Conservation (phyloP, 345 rosid genomes). For the Psidium friedrichsthalianum region DNA sequence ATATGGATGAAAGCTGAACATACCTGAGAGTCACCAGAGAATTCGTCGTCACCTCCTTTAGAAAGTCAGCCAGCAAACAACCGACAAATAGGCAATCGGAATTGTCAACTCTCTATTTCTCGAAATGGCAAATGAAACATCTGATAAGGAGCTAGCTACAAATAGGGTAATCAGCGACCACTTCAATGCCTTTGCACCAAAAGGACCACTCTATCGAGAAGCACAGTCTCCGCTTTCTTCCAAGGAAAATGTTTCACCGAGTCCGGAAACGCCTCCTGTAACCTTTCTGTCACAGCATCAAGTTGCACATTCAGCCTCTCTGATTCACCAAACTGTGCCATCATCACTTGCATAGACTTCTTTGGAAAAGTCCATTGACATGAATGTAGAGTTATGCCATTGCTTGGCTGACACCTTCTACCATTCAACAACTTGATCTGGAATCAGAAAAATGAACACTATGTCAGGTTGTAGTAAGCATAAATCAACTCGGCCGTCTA, state of each 20-base stretch:
- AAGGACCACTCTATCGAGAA: constrained; percentile 9
- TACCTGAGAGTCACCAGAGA: constrained; percentile 18
- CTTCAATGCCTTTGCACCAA: constrained; percentile 23
- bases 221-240: constrained; percentile 20
- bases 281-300: constrained; percentile 8
- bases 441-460: background rate
- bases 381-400: background rate
- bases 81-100: constrained; percentile 37
- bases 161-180: constrained; percentile 18
- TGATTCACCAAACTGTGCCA: constrained; percentile 20
- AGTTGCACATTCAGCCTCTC: constrained; percentile 13
- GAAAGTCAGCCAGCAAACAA: constrained; percentile 21
- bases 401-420: constrained; percentile 1
- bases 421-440: constrained; percentile 16
- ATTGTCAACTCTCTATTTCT: constrained; percentile 29
- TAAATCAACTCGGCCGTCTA: background rate
- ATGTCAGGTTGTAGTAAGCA: background rate
- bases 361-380: background rate
- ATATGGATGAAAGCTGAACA: background rate
- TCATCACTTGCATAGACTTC: constrained; percentile 6
- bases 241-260: constrained; percentile 31
- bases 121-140: constrained; percentile 23
- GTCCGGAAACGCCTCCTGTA: constrained; percentile 18
- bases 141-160: constrained; percentile 17
- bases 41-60: constrained; percentile 18